A percentile compares a stretch with the other conserved stretches of the same genome.
Conservation (phyloP, 768 basidiomycete species). For the Strobilomyces echinocephalus region DNA sequence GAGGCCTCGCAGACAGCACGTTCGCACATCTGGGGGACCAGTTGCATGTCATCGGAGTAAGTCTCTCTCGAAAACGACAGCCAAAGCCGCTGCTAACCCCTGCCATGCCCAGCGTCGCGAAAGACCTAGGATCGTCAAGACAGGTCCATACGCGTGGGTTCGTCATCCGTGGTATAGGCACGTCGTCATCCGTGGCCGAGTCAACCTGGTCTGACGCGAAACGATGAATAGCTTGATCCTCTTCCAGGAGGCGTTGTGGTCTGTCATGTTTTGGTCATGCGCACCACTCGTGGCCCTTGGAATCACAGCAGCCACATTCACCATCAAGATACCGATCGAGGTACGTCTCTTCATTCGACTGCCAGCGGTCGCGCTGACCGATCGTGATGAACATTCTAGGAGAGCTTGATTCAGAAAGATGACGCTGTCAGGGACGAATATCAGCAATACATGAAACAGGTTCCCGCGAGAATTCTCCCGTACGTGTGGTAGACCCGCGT, state of each 20-base stretch:
- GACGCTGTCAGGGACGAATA: slow-evolving; percentile 22
- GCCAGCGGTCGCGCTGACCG: neutral
- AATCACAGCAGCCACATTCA: slow-evolving; percentile 17
- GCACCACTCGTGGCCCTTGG: no score
- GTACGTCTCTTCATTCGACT: slow-evolving; percentile 2
- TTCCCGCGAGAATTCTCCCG: slow-evolving; percentile 26
- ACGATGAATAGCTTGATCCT: slow-evolving; percentile 5
- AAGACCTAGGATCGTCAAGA: slow-evolving; percentile 27
- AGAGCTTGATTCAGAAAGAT: slow-evolving; percentile 25
- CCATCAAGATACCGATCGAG: slow-evolving; percentile 33
- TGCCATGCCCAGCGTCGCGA: no score
- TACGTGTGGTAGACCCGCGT: slow-evolving; percentile 19
- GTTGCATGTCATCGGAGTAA: slow-evolving; percentile 26
- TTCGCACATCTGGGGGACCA: slow-evolving; percentile 22
- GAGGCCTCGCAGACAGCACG: neutral
- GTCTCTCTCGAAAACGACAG: neutral
- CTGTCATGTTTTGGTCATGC: no score
- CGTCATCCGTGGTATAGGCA: slow-evolving; percentile 20
- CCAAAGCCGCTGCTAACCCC: no score
- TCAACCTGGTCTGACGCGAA: neutral
- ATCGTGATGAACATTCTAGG: slow-evolving; percentile 11
- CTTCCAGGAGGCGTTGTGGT: no score
- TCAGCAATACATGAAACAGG: slow-evolving; percentile 23
- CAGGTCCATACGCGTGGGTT: slow-evolving; percentile 28
- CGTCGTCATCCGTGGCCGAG: neutral